Conservation (phyloP, 352 stramenopile species). For the Saprolegnia diclina region DNA sequence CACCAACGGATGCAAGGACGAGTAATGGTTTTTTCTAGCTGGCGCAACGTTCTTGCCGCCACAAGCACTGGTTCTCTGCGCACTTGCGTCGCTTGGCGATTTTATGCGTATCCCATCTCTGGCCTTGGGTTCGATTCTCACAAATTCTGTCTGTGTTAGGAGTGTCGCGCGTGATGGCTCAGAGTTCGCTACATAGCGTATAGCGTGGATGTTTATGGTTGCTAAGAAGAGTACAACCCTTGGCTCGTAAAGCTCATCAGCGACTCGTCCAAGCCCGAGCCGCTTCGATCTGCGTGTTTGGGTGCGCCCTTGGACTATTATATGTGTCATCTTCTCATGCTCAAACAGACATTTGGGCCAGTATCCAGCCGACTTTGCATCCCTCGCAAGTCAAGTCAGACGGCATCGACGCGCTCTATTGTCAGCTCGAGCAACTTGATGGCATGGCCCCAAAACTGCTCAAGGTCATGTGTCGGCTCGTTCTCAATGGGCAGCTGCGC, state of each 20-base stretch:
- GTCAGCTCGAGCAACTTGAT: neutral
- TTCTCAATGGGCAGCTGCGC: conserved; percentile 8
- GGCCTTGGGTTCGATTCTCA: neutral
- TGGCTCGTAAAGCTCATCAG: neutral
- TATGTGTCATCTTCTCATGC: neutral
- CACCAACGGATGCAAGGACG: neutral
- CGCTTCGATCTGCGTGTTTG: neutral
- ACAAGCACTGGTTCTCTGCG: neutral
- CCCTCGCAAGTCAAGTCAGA: neutral
- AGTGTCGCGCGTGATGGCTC: neutral
- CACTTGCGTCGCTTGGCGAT: conserved; percentile 1
- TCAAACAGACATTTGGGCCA: conserved; percentile 10
- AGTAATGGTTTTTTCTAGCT: neutral
- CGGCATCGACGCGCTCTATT: conserved; percentile 2
- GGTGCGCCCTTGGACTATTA: neutral
- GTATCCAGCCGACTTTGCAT: neutral
- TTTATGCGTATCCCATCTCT: neutral
- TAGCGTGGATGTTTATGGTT: neutral
- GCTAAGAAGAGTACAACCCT: neutral
- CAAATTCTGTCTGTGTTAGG: neutral
- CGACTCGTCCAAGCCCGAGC: neutral
- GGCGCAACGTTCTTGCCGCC: neutral
- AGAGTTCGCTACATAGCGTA: neutral
- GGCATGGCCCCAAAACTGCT: neutral
- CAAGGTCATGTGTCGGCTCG: neutral